These are phyloP conservation scores for Sphagnum contortum DNA, from an alignment of 225 moss, liverwort and hornwort species.

Conservation along the genomic window DNA sequence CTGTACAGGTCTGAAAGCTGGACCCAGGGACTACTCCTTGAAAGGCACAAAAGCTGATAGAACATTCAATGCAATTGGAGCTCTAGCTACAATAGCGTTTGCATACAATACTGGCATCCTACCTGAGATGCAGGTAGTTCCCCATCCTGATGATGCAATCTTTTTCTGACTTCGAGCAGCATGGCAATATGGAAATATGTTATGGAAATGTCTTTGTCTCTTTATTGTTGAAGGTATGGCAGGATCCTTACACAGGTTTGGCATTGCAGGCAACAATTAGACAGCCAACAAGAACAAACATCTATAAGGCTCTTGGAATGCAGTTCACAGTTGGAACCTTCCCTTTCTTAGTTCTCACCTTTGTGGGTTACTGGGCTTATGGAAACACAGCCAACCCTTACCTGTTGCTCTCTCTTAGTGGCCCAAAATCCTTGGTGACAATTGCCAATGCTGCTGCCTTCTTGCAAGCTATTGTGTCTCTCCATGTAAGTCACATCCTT, in stretches of 20 bases:
- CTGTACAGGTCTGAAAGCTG: conserved; percentile 22
- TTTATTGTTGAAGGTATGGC: too few relatives aligned
- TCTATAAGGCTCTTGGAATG: conserved; percentile 30
- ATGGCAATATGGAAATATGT: too few relatives aligned
- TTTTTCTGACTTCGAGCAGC: background rate
- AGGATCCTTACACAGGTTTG: background rate
- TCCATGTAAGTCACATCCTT: conserved; percentile 19
- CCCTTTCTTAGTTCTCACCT: conserved; percentile 27
- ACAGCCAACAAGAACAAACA: conserved; percentile 25
- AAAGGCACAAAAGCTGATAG: conserved; percentile 12
- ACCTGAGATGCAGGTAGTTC: conserved; percentile 39
- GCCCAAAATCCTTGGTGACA: conserved; percentile 22
- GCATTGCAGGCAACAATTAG: conserved; percentile 31
- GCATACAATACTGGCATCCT: conserved; percentile 51
- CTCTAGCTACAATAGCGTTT: conserved; percentile 29
- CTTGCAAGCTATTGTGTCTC: conserved; percentile 21
- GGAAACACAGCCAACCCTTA: conserved; percentile 18
- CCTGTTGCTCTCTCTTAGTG: conserved; percentile 17
- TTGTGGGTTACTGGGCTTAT: conserved; percentile 45
- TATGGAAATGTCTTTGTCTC: too few relatives aligned
- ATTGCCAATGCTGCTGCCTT: conserved; percentile 33
- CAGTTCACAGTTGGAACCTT: conserved; percentile 30
- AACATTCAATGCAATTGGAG: conserved; percentile 33
- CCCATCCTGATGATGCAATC: too few relatives aligned
- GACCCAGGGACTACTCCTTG: conserved; percentile 27